Base-by-base conservation (phyloP, 2,329 filamentous ascomycete genomes). In the Aspergillus fischeri region DNA sequence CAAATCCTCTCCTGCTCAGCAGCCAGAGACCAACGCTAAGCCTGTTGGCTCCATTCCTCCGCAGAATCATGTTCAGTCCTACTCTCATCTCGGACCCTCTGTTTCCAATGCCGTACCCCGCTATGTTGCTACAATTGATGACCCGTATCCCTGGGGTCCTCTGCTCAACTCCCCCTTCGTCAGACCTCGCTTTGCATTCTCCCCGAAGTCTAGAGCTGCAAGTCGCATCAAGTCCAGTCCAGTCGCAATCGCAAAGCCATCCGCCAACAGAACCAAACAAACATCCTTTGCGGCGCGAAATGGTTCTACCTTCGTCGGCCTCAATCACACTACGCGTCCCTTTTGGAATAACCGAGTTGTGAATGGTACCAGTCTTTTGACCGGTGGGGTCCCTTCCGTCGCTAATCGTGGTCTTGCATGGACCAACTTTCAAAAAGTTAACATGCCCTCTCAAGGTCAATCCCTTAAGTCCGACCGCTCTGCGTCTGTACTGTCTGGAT, bases 331-430 rank as follows among this genome's bases (percentile, higher is more conserved):
- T 14, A n/a, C 10, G 10, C 49, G 5, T n/a, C 25, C 27, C n/a
- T 11, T 51, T n/a, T 11, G 35, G 14, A 20, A 8, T 25, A 35
- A 17, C 3, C 10, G 4, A 17, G 20, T 32, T 17, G 20, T 35
- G 10, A 17, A 32, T 24, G 27, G 24, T 27, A 47, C 44, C 24
- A 14, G 44, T 14, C 44, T 47, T 14, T 27, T 47, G 44, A 27
- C 29, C 49, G 3, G 29, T 25, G 29, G 29, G 10, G 29, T 24
- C 3, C 5, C 29, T 21, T 29, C 14, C 11, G 28, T 57, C 8
- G 51, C 54, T 32, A 58, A 53, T 20, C 52, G 60, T 20, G 58
- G 55, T 53, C 59, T 59, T 1, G 59, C 56, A 10, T 57, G 59
- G 27, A 62, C 53, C 38, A 60, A 50, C 24, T 25, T 56, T 5